Evolutionary conservation across 768 basidiomycete species (phyloP).

Genomic region (Leucosporidium creatinivorum): DNA sequence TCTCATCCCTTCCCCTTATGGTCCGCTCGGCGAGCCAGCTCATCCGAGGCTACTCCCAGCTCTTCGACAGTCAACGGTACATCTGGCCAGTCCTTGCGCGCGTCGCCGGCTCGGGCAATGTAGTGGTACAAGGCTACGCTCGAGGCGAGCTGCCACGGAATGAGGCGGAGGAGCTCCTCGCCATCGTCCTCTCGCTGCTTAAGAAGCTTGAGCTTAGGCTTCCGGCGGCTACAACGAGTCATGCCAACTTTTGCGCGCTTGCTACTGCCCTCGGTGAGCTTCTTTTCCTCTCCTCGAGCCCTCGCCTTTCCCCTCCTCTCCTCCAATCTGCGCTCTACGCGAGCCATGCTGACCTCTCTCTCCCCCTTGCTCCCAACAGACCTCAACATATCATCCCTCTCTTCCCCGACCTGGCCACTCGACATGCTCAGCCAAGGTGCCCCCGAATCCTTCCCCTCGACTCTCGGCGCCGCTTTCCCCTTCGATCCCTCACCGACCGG

Average conservation of each 20-base stretch:
- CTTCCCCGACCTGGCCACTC: not conserved
- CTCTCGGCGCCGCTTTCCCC: not conserved
- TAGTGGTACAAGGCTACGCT: not conserved
- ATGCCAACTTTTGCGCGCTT: not conserved
- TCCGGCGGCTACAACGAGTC: not conserved
- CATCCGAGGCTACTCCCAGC: not conserved
- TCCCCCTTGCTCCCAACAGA: not conserved
- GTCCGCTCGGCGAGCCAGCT: not conserved
- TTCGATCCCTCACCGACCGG: not conserved
- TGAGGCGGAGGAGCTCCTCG: not conserved
- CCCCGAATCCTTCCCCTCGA: not conserved
- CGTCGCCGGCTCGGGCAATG: conserved; percentile 6
- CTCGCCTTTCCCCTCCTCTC: no score
- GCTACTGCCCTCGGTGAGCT: not conserved
- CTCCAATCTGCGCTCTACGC: no score
- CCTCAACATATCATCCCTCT: not conserved
- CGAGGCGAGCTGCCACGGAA: not conserved
- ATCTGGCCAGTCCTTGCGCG: conserved; percentile 10
- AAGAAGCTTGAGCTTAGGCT: not conserved
- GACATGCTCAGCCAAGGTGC: not conserved
- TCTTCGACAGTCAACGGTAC: not conserved
- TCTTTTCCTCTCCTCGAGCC: not conserved
- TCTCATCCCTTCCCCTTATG: conserved; percentile 6
- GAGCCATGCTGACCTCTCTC: no score
- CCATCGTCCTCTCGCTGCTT: conserved; percentile 1